Evolutionary conservation across 2,329 filamentous ascomycete genomes (phyloP), one percentile per base, ranked within the genome.

Genomic region (Claviceps sp.): DNA sequence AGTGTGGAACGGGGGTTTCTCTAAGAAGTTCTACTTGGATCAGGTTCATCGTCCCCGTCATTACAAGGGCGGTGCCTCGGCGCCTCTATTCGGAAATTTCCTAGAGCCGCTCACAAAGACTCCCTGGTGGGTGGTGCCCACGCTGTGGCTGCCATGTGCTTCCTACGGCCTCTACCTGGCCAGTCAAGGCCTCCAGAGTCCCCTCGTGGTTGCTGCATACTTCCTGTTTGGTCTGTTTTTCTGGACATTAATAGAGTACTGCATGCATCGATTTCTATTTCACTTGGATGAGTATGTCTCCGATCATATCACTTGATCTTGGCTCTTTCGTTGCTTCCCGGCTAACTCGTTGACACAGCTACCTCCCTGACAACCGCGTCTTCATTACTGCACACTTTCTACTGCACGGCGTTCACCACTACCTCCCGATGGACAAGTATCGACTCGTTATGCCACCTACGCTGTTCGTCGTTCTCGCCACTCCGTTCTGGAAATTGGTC

Each of bases 351-450:
- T 16, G 20, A 14, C 51, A 22, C 56, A 94, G 88, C 47, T 88
- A 82, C 63, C 84, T 98, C 11, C 93, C 93, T 0, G 88, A 98
- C 66, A 95, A 97, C 67, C 79, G 88, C 52, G 84, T 87, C n/a
- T 85, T 79, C 57, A 74, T 98, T 54, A 95, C 88, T 0, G 60
- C 85, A 20, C 93, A 98, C 67, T 98, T 98, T 71, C 72, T 96
- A 42, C 85, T 98, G 26, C 93, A 98, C 62, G 93, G 93, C 57
- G 88, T 98, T 57, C 93, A 98, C 65, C 93, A 98, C 70, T 98
- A 97, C 69, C 79, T 98, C 4, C 93, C 93, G n/a, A 97, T 98
- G 93, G 93, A 98, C 72, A 91, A 85, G 64, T 91, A 95, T 62
- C 84, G 93, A 55, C 83, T 98, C 9, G 93, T 98, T 58, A 97